Evolutionary conservation across 257 asterid species (phyloP).

Genomic region (Nicotiana paniculata): DNA sequence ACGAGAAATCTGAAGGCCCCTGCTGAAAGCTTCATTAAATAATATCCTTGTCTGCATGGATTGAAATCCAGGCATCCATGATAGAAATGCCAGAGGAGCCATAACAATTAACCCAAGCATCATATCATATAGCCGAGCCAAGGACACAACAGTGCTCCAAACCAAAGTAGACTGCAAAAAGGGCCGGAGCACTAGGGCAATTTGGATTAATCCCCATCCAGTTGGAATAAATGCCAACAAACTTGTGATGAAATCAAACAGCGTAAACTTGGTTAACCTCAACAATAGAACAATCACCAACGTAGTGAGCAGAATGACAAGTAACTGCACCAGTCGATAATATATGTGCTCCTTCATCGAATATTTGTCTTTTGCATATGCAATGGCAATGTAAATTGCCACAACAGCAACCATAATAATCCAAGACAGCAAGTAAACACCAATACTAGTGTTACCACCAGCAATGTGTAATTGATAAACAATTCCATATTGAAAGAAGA

Average conservation of each 20-base stretch:
- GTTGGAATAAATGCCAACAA: conserved; percentile 90
- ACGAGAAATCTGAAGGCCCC: conserved; percentile 93
- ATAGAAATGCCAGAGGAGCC: conserved; percentile 76
- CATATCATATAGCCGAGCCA: conserved; percentile 90
- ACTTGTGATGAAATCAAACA: conserved; percentile 56
- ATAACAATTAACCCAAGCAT: conserved; percentile 75
- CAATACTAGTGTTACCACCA: conserved; percentile 36
- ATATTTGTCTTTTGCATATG: conserved; percentile 75
- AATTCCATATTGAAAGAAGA: conserved; percentile 92
- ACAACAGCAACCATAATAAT: conserved; percentile 48
- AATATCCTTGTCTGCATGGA: conserved; percentile 86
- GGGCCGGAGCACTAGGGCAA: conserved; percentile 87
- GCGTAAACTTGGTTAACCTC: conserved; percentile 34
- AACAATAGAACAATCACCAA: conserved; percentile 47
- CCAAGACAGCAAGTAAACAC: conserved; percentile 90
- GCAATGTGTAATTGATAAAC: conserved; percentile 75
- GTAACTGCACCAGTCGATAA: conserved; percentile 77
- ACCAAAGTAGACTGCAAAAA: conserved; percentile 70
- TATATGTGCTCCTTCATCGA: conserved; percentile 63
- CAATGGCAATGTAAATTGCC: conserved; percentile 48
- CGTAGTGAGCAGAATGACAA: conserved; percentile 42
- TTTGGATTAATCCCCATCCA: conserved; percentile 91
- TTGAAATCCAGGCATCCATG: conserved; percentile 98
- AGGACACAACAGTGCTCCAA: conserved; percentile 81
- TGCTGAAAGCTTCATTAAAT: conserved; percentile 83